Conservation (phyloP, 192 early-diverging fungal species). For the Coemansia reversa region DNA sequence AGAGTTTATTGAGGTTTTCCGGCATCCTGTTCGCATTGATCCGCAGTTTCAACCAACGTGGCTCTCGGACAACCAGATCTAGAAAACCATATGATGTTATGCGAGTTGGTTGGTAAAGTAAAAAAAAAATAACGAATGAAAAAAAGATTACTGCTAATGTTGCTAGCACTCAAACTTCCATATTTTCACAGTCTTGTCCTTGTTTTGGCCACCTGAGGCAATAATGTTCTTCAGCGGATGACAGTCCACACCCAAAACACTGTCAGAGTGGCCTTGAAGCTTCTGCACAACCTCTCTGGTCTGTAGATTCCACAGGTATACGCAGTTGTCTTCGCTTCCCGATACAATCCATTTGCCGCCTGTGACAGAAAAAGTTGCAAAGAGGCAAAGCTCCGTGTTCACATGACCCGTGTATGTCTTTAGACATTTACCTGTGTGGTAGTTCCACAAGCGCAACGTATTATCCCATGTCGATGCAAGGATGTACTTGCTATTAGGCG, state of each 20-base stretch:
- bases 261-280: slow-evolving; percentile 90
- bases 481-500: slow-evolving; percentile 98
- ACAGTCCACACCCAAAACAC: slow-evolving; percentile 87
- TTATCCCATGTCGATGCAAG: slow-evolving; percentile 91
- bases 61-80: slow-evolving; percentile 14
- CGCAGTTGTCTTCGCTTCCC: slow-evolving; percentile 89
- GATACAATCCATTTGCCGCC: slow-evolving; percentile 89
- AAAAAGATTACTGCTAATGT: not conserved
- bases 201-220: slow-evolving; percentile 88
- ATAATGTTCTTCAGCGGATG: slow-evolving; percentile 95
- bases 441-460: slow-evolving; percentile 91
- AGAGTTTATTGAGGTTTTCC: slow-evolving; percentile 69
- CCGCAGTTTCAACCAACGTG: slow-evolving; percentile 26
- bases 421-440: slow-evolving; percentile 92
- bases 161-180: slow-evolving; percentile 61
- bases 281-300: slow-evolving; percentile 92
- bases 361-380: slow-evolving; percentile 91
- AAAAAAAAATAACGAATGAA: slow-evolving; percentile 3
- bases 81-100: not conserved
- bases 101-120: slow-evolving; percentile 3
- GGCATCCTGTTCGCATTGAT: slow-evolving; percentile 24
- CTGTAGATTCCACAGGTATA: slow-evolving; percentile 98
- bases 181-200: slow-evolving; percentile 85
- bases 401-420: slow-evolving; percentile 91
- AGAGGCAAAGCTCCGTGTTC: slow-evolving; percentile 91